Evolutionary conservation across 2,329 filamentous ascomycete genomes (phyloP).

Genomic region (Tetracladium maxilliforme): DNA sequence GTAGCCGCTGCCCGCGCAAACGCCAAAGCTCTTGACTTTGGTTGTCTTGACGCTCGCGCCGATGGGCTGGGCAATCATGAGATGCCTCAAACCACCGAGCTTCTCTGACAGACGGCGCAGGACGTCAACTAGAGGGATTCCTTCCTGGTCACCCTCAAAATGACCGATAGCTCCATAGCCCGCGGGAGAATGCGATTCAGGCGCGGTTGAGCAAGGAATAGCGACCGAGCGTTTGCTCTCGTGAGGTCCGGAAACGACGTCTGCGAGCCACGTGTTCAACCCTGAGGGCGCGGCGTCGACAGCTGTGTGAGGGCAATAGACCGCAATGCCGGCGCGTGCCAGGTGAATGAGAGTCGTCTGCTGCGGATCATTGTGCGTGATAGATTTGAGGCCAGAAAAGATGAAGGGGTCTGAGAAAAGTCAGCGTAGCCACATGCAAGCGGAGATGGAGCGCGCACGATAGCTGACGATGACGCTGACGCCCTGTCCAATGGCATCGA

Average conservation of each 20-base stretch:
- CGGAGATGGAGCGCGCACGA: conserved; percentile 3
- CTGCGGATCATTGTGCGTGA: conserved; percentile 74
- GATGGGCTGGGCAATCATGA: conserved; percentile 50
- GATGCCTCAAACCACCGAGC: conserved; percentile 52
- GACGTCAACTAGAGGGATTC: too few species aligned
- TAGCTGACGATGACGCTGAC: conserved; percentile 79
- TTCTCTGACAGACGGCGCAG: conserved; percentile 46
- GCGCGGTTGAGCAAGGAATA: too few species aligned
- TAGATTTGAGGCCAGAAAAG: conserved; percentile 79
- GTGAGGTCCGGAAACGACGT: conserved; percentile 53
- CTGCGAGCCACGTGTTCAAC: conserved; percentile 87
- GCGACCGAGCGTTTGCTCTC: too few species aligned
- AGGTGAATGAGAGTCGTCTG: conserved; percentile 74
- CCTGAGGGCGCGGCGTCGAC: conserved; percentile 76
- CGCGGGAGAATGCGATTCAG: too few species aligned
- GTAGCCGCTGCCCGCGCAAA: conserved; percentile 82
- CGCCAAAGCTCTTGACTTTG: conserved; percentile 58
- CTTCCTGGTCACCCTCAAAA: too few species aligned
- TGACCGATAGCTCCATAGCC: too few species aligned
- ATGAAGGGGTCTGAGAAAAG: conserved; percentile 70
- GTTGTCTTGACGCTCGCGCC: conserved; percentile 32
- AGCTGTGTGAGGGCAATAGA: conserved; percentile 93
- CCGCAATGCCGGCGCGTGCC: conserved; percentile 75
- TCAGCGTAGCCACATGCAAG: conserved; percentile 3
- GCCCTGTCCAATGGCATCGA: conserved; percentile 69